A percentile compares a stretch with the other conserved stretches of the same genome.
Conservation (phyloP, 2,329 filamentous ascomycete genomes). For the Colletotrichum musicola region DNA sequence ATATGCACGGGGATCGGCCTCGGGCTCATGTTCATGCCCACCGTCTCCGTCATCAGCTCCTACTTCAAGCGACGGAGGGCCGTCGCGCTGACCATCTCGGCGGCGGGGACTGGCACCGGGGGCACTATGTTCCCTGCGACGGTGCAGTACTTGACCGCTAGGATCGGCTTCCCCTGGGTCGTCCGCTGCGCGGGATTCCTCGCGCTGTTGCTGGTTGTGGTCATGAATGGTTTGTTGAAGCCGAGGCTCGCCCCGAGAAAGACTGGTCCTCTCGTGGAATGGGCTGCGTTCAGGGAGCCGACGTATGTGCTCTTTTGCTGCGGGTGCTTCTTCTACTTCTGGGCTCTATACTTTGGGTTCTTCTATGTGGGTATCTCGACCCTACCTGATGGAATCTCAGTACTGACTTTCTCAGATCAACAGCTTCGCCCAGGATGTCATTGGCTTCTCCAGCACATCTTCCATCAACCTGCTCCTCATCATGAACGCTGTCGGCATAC, state of each 20-base stretch:
- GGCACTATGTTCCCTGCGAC: slow-evolving; percentile 74
- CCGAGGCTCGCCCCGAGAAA: slow-evolving; percentile 62
- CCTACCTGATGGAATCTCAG: too few species aligned
- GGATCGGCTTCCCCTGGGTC: slow-evolving; percentile 74
- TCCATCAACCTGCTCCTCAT: slow-evolving; percentile 71
- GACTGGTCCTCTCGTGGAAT: slow-evolving; percentile 64
- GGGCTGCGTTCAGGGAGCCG: slow-evolving; percentile 62
- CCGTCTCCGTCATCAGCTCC: slow-evolving; percentile 66
- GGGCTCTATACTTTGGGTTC: slow-evolving; percentile 64
- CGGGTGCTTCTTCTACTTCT: slow-evolving; percentile 56
- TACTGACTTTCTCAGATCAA: slow-evolving; percentile 48
- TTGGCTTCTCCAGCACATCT: slow-evolving; percentile 60
- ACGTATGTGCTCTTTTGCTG: slow-evolving; percentile 55
- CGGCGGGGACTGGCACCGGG: slow-evolving; percentile 71
- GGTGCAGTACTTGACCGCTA: slow-evolving; percentile 67
- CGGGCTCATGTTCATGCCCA: slow-evolving; percentile 67
- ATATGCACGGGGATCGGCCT: slow-evolving; percentile 68
- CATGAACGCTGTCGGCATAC: slow-evolving; percentile 69
- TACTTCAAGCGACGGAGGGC: slow-evolving; percentile 72
- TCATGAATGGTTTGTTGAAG: slow-evolving; percentile 57
- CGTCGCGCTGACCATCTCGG: slow-evolving; percentile 70
- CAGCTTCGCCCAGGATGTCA: slow-evolving; percentile 53
- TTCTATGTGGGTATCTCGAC: slow-evolving; percentile 53
- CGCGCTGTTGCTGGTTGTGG: slow-evolving; percentile 59
- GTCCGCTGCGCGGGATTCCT: slow-evolving; percentile 73